A percentile compares a stretch with the other conserved stretches of the same genome.
Evolutionary conservation across 768 basidiomycete species (phyloP).

Genomic region (Roridomyces roridus): DNA sequence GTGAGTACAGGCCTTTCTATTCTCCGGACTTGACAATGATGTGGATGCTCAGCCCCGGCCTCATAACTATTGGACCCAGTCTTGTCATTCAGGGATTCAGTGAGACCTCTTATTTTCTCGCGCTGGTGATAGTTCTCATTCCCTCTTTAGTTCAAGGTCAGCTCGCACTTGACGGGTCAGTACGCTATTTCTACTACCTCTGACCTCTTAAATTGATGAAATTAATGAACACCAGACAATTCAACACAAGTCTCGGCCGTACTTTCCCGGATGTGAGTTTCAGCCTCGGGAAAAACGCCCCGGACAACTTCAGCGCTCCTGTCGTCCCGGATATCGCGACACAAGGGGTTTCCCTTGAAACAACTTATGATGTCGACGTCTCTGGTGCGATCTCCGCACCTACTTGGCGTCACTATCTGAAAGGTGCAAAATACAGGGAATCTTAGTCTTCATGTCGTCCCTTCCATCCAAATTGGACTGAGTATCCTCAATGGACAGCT

Average conservation of each 20-base stretch:
- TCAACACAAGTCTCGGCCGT: conserved; percentile 4
- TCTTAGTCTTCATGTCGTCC: conserved; percentile 29
- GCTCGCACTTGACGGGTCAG: not conserved
- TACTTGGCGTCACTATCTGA: no score
- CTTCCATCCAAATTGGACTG: conserved; percentile 31
- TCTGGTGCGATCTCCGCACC: no score
- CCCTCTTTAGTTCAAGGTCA: conserved; percentile 3
- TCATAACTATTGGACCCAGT: conserved; percentile 30
- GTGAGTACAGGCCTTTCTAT: not conserved
- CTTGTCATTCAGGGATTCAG: conserved; percentile 7
- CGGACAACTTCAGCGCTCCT: not conserved
- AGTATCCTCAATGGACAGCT: conserved; percentile 29
- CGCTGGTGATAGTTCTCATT: not conserved
- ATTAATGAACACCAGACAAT: conserved; percentile 1
- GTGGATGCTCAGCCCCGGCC: conserved; percentile 20
- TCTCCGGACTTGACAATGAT: not conserved
- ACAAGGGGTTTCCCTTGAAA: not conserved
- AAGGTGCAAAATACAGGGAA: conserved; percentile 27
- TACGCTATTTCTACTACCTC: not conserved
- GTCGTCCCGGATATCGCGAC: not conserved
- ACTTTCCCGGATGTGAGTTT: conserved; percentile 8
- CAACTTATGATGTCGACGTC: conserved; percentile 29
- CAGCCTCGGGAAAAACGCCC: conserved; percentile 10
- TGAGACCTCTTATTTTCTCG: not conserved
- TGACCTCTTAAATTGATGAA: not conserved